Evolutionary conservation across 1,139 yeast species (phyloP).

Genomic region (Lodderomyces elongisporus): DNA sequence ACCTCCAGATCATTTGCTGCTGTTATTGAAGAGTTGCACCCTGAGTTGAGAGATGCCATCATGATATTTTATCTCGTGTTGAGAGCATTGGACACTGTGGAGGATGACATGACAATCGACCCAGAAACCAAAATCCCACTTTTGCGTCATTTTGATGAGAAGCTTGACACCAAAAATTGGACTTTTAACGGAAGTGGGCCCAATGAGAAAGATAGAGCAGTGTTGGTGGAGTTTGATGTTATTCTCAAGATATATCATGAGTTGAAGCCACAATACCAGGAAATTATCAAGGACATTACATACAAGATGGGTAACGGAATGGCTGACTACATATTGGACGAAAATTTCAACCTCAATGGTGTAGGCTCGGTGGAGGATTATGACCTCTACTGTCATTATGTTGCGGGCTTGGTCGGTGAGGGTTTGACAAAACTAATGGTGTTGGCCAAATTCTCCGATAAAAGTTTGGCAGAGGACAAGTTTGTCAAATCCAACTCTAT

Average conservation of each 20-base stretch:
- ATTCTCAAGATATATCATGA: slow-evolving; percentile 68
- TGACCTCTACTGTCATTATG: slow-evolving; percentile 91
- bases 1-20: slow-evolving; percentile 93
- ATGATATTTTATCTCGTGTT: slow-evolving; percentile 80
- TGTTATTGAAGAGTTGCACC: slow-evolving; percentile 86
- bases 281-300: slow-evolving; percentile 72
- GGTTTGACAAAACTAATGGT: slow-evolving; percentile 83
- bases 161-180: slow-evolving; percentile 67
- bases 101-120: slow-evolving; percentile 89
- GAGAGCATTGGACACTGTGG: slow-evolving; percentile 92
- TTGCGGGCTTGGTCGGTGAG: slow-evolving; percentile 97
- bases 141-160: slow-evolving; percentile 61
- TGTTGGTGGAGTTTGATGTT: slow-evolving; percentile 67
- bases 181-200: slow-evolving; percentile 71
- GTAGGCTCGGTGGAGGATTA: slow-evolving; percentile 74
- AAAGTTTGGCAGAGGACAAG: slow-evolving; percentile 44
- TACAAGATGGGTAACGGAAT: slow-evolving; percentile 91
- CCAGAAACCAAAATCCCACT: slow-evolving; percentile 69
- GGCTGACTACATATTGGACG: slow-evolving; percentile 89
- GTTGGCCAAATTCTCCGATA: slow-evolving; percentile 59
- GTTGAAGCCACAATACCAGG: slow-evolving; percentile 73
- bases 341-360: slow-evolving; percentile 73
- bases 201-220: slow-evolving; percentile 75
- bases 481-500: slow-evolving; percentile 69
- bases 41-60: slow-evolving; percentile 77